Percentiles rank a stretch among this genome's conserved stretches.
phyloP scores from a whole-genome alignment of 306 rosid genomes.

The Cucurbita argyrosperma region DNA sequence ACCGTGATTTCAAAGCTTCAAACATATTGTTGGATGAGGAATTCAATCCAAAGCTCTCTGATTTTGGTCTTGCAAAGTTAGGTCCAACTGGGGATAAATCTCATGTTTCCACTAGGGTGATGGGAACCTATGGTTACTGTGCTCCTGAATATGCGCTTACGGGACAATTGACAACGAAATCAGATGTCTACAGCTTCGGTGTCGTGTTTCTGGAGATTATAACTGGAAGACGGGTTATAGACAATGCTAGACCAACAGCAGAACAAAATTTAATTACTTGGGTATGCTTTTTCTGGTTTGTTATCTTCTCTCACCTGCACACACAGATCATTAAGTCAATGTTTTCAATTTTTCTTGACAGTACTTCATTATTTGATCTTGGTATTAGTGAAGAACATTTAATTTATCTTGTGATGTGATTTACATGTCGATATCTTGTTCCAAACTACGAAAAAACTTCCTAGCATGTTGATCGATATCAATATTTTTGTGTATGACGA shows the following conservation, averaged over 20 bases:
- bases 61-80: constrained; percentile 86
- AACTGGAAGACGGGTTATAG: constrained; percentile 80
- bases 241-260: constrained; percentile 40
- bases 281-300: constrained; percentile 31
- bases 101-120: constrained; percentile 87
- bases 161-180: constrained; percentile 59
- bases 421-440: background rate
- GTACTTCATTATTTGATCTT: background rate
- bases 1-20: constrained; percentile 80
- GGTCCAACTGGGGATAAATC: constrained; percentile 84
- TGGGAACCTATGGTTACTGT: constrained; percentile 97
- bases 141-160: constrained; percentile 89
- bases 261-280: constrained; percentile 65
- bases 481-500: background rate
- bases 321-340: too few relatives aligned
- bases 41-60: constrained; percentile 76
- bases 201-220: constrained; percentile 77
- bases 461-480: background rate
- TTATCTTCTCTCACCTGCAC: background rate
- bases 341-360: too few relatives aligned
- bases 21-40: constrained; percentile 66
- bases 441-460: background rate
- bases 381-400: background rate
- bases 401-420: background rate
- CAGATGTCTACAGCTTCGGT: constrained; percentile 82